Evolutionary conservation across 129 eudicot genomes (phyloP), one percentile per base, ranked within the genome.

Genomic region (Saposhnikovia divaricata): DNA sequence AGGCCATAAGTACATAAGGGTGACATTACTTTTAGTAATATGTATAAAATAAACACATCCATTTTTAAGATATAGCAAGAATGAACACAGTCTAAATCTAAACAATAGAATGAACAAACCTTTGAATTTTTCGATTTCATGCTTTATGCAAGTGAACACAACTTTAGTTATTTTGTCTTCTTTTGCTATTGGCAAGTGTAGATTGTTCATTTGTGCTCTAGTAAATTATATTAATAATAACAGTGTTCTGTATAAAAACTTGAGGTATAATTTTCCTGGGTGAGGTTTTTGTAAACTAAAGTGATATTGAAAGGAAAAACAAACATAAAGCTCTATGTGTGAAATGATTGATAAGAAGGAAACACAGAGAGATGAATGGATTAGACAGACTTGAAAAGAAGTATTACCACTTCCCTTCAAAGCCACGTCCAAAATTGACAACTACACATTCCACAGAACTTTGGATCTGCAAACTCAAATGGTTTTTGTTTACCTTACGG

Each of bases 351-450:
- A 19, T 21, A 21, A 39, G 2, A 19, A 2, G 25, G 47, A 71
- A 37, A 71, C 14, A 39, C 5, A 70, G 27, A 69, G 31, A 71
- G 48, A 39, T 18, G 25, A 39, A 15, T 37, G 5, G 44, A 31
- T 15, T 12, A 31, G 42, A 40, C 76, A 31, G 42, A 72, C 76
- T 40, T 18, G 27, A 72, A 72, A 72, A 72, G 76, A 19, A 72
- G 48, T 79, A 31, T 28, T 80, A 78, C 86, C 18, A 84, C 93
- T 88, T 89, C 77, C 91, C 91, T 87, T 90, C 84, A 68, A 68
- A 68, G 73, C 42, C 73, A 68, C 73, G 73, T 27, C 9, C 42
- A 68, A 31, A 68, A 68, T 31, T 68, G 73, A 68, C 73, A 31
- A 68, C 40, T 68, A 68, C 23, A 31, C 73, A 68, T 12, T 28